Evolutionary conservation across 2,329 filamentous ascomycete genomes (phyloP), one percentile per base, ranked within the genome.

Genomic region (Nothophoma quercina): DNA sequence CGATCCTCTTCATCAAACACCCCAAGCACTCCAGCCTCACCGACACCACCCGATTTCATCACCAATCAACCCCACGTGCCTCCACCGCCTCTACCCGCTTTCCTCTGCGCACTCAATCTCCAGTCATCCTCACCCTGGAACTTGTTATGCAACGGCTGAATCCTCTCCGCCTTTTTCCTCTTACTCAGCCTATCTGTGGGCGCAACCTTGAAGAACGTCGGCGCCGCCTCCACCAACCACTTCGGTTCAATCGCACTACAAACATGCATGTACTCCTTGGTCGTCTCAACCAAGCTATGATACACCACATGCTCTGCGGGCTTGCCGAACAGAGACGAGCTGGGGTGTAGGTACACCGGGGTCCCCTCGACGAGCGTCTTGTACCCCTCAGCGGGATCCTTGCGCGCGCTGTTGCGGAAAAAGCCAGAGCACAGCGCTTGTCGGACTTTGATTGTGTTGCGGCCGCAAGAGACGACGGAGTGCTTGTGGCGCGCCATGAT

Each of bases 121-220:
- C 95, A 99, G 72, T 98, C 95, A 71, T 99, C 93, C 71, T 96
- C 93, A 2, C 88, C 89, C 2, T 88, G 89, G 77, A 91, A 97
- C 71, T 93, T 89, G 73, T 97, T 97, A 73, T 97, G 92, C 76
- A 99, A 76, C 34, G 95, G 95, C 79, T 96, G 91, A 48, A 99
- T 98, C 50, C 93, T 83, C 81, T 99, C 95, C 0, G 91, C 91
- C 81, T 91, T 89, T 84, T 96, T 95, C 68, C 95, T 81, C 83
- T 96, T 97, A 60, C 89, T 93, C 67, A 99, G 76, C 49, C 85
- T 82, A 71, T 97, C 91, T 28, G 89, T 93, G 0, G 90, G 87
- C 15, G 95, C 93, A 4, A 98, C 91, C 83, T 96, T 96, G 86
- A 98, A 99, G 80, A 98, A 99, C 0, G 92, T 97, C 8, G 96